These are phyloP conservation scores for Forsythia viridissima DNA, from an alignment of 257 asterid species.

Conservation along the genomic window DNA sequence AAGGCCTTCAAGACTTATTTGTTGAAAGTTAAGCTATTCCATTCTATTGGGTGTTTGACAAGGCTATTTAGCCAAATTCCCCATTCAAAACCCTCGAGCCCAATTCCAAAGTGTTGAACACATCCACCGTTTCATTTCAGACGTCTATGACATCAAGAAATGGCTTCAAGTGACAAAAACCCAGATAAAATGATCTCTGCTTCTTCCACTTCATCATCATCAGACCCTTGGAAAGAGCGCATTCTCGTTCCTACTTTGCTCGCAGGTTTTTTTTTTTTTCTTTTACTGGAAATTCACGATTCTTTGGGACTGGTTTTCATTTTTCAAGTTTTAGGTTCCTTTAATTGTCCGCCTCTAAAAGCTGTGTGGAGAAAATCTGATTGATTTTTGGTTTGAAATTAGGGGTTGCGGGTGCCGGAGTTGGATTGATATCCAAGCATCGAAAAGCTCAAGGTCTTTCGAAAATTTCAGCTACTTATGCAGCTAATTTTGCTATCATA, in stretches of 20 bases:
- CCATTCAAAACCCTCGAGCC: too few relatives aligned
- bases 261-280: conserved; percentile 53
- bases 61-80: too few relatives aligned
- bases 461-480: conserved; percentile 66
- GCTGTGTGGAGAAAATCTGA: neutral
- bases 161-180: conserved; percentile 35
- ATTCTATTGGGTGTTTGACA: too few relatives aligned
- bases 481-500: conserved; percentile 82
- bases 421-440: conserved; percentile 75
- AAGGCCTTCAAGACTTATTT: too few relatives aligned
- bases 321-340: neutral
- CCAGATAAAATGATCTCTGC: conserved; percentile 21
- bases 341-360: too few relatives aligned
- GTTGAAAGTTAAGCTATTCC: too few relatives aligned
- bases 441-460: conserved; percentile 65
- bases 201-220: conserved; percentile 42
- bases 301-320: neutral
- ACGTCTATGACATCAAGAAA: conserved; percentile 9
- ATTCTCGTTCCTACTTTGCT: conserved; percentile 71
- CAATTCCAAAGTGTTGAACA: too few relatives aligned
- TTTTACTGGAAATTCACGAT: neutral
- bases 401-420: conserved; percentile 88
- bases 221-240: conserved; percentile 63
- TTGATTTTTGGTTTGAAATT: conserved; percentile 3
- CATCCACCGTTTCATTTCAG: conserved; percentile 22